phyloP scores from a whole-genome alignment of 2,329 filamentous ascomycete species.

The Proliferodiscus dingleyae region DNA sequence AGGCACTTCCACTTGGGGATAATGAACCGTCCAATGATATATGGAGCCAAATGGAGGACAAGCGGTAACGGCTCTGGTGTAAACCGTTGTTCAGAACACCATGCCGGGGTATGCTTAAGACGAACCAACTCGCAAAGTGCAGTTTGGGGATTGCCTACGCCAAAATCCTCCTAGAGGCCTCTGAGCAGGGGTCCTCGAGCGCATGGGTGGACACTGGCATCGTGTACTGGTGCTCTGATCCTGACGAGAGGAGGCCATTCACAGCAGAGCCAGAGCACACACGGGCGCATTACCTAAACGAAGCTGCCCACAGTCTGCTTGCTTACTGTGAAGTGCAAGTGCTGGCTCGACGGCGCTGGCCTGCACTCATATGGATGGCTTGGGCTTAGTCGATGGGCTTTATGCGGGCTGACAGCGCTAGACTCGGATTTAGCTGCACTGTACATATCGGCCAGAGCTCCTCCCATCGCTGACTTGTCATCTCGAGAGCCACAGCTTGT shows the following conservation, averaged over 20 bases:
- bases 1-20: slow-evolving; percentile 12
- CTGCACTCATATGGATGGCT: neutral
- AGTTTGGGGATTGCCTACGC: neutral
- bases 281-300: slow-evolving; percentile 22
- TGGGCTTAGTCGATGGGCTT: neutral
- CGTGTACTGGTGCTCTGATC: slow-evolving; percentile 1
- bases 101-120: neutral
- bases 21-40: slow-evolving; percentile 20
- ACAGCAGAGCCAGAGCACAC: slow-evolving; percentile 6
- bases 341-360: slow-evolving; percentile 1
- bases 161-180: neutral
- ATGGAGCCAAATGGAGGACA: slow-evolving; percentile 1
- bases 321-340: slow-evolving; percentile 14
- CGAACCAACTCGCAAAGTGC: neutral
- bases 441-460: slow-evolving; percentile 1
- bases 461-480: slow-evolving; percentile 3
- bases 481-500: neutral
- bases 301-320: slow-evolving; percentile 13
- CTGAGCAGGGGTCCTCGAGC: slow-evolving; percentile 1
- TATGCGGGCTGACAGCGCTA: slow-evolving; percentile 6
- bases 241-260: slow-evolving; percentile 8
- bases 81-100: neutral
- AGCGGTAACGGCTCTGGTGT: slow-evolving; percentile 12
- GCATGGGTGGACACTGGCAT: slow-evolving; percentile 1
- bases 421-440: slow-evolving; percentile 1